Conservation (phyloP, 768 basidiomycete genomes). For the Pisolithus microcarpus region DNA sequence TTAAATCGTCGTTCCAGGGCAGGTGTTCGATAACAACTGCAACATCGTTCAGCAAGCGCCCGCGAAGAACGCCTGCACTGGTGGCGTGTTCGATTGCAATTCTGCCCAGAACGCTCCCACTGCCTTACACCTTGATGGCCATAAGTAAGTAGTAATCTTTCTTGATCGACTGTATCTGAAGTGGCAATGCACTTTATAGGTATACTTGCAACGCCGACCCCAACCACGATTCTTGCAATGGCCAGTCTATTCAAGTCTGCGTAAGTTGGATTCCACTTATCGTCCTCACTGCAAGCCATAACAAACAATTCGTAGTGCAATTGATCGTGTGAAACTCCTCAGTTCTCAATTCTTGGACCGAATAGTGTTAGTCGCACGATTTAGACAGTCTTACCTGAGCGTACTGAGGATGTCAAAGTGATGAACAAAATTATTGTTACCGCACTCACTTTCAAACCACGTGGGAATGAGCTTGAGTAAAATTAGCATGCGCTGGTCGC, state of each 20-base stretch:
- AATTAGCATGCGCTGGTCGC: no score
- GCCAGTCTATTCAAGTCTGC: conserved; percentile 23
- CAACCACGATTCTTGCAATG: conserved; percentile 21
- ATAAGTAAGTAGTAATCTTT: background rate
- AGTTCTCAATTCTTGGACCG: no score
- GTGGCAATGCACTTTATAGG: conserved; percentile 7
- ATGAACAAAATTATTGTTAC: no score
- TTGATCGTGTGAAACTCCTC: background rate
- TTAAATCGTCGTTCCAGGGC: no score
- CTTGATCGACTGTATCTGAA: background rate
- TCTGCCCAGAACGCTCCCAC: conserved; percentile 23
- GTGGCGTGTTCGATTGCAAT: conserved; percentile 26
- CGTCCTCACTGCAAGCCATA: background rate
- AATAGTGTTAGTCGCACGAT: no score
- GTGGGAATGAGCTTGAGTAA: no score
- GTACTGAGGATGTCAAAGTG: no score
- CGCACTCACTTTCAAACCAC: no score
- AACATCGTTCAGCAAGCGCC: conserved; percentile 21
- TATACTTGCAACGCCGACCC: conserved; percentile 23
- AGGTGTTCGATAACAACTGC: conserved; percentile 16
- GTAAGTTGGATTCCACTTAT: conserved; percentile 10
- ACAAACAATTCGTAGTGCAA: background rate
- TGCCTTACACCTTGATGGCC: conserved; percentile 6
- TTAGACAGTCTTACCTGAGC: no score
- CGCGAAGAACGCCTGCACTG: conserved; percentile 26